A percentile compares a stretch with the other conserved stretches of the same genome.
phyloP scores from a whole-genome alignment of 768 basidiomycete genomes.

The Peribolospora baueri region DNA sequence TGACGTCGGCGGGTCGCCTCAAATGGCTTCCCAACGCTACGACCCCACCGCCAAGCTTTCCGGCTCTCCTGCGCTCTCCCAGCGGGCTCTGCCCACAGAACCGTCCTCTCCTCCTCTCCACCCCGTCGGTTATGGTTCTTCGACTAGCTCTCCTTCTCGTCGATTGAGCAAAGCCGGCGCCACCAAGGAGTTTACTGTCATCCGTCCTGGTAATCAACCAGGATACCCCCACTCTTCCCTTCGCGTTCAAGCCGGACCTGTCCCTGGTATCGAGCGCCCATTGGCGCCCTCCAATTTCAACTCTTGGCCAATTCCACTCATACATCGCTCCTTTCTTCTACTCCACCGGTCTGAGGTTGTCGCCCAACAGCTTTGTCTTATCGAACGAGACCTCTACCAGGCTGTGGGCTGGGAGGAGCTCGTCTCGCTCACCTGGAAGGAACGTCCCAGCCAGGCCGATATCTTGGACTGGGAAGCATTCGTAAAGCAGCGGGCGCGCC shows the following conservation, averaged over 20 bases:
- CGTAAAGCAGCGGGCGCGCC: constrained; percentile 44
- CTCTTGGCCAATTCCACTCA: constrained; percentile 17
- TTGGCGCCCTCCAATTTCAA: not conserved
- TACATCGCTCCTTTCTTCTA: constrained; percentile 51
- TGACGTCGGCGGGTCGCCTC: too few relatives aligned
- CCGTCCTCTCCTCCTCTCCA: too few relatives aligned
- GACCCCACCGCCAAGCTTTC: not conserved
- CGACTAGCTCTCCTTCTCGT: too few relatives aligned
- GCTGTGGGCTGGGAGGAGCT: constrained; percentile 68
- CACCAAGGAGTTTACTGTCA: too few relatives aligned
- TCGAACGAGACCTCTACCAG: constrained; percentile 67
- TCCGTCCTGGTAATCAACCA: too few relatives aligned
- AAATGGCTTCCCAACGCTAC: too few relatives aligned
- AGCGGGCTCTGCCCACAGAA: not conserved
- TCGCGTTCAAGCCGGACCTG: too few relatives aligned
- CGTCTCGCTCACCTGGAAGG: constrained; percentile 27
- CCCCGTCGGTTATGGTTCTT: too few relatives aligned
- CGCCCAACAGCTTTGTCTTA: constrained; percentile 59
- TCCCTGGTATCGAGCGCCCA: too few relatives aligned
- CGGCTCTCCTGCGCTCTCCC: not conserved
- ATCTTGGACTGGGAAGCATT: constrained; percentile 65
- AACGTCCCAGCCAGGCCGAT: constrained; percentile 22
- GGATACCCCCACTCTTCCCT: too few relatives aligned
- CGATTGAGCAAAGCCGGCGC: too few relatives aligned
- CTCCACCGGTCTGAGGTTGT: constrained; percentile 34